Evolutionary conservation across 768 basidiomycete genomes (phyloP).

Genomic region (Mycena albidolilacea): DNA sequence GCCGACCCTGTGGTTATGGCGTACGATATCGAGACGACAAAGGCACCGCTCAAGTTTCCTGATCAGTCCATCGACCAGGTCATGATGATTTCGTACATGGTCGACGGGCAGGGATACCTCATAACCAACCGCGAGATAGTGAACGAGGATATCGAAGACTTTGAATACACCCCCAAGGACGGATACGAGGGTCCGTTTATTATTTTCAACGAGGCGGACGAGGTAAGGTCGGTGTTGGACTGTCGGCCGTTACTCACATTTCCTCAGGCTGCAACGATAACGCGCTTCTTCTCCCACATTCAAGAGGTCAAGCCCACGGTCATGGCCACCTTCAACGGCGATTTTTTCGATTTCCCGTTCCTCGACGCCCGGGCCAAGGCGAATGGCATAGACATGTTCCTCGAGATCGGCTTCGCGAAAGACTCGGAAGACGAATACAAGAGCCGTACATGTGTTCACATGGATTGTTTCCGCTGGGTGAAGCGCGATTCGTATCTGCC

Average conservation of each 20-base stretch:
- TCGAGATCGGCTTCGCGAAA: conserved; percentile 92
- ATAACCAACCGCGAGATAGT: conserved; percentile 99
- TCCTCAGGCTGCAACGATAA: conserved; percentile 81
- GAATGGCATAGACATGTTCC: conserved; percentile 97
- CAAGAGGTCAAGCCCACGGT: conserved; percentile 96
- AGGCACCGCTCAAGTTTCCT: conserved; percentile 99
- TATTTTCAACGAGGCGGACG: conserved; percentile 94
- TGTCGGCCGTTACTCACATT: conserved; percentile 16
- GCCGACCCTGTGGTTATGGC: conserved; percentile 99
- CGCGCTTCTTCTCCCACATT: conserved; percentile 93
- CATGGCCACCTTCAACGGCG: conserved; percentile 98
- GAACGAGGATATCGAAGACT: conserved; percentile 97
- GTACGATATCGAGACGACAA: conserved; percentile 98
- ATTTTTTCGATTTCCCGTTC: conserved; percentile 99
- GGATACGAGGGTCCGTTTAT: conserved; percentile 98
- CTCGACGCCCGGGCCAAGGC: conserved; percentile 86
- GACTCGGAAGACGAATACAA: conserved; percentile 98
- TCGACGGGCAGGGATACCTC: conserved; percentile 97
- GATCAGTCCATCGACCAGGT: conserved; percentile 97
- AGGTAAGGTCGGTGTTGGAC: conserved; percentile 63
- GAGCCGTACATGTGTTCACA: conserved; percentile 91
- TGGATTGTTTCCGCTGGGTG: conserved; percentile 99
- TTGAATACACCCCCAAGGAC: conserved; percentile 98
- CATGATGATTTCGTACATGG: conserved; percentile 99
- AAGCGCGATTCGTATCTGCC: conserved; percentile 99